These are phyloP conservation scores for Wolfiporia cocos DNA, from an alignment of 1,284 basidiomycete genomes.

Conservation along the genomic window DNA sequence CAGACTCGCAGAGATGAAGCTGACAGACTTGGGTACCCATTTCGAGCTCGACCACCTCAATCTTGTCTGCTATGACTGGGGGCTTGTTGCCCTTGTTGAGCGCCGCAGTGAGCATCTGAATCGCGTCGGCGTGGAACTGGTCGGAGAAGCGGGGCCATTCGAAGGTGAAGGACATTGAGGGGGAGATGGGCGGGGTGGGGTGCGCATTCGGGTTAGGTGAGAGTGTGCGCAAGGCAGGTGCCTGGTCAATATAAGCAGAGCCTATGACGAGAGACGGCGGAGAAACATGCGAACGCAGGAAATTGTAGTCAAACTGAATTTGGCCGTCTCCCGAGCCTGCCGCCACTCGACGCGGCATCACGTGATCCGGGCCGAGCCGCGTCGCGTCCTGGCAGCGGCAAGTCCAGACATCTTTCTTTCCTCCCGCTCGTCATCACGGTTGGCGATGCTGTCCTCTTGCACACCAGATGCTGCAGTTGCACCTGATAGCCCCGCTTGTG, in stretches of 20 bases:
- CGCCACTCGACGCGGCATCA: neutral
- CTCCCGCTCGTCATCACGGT: too few relatives aligned
- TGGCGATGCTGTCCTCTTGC: too few relatives aligned
- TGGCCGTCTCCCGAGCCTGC: neutral
- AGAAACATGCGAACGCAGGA: conserved; percentile 7
- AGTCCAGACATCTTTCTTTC: too few relatives aligned
- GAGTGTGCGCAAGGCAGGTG: conserved; percentile 2
- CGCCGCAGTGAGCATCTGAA: conserved; percentile 89
- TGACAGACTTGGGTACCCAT: conserved; percentile 91
- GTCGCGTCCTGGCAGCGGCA: neutral
- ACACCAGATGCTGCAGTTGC: too few relatives aligned
- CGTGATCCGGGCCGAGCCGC: neutral
- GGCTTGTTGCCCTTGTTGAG: conserved; percentile 98
- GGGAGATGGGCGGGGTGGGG: neutral
- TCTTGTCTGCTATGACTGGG: conserved; percentile 94
- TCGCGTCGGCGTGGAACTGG: conserved; percentile 91
- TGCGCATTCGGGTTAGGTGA: conserved; percentile 4
- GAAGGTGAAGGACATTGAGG: conserved; percentile 91
- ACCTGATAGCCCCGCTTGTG: too few relatives aligned
- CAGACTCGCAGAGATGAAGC: conserved; percentile 1
- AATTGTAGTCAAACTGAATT: neutral
- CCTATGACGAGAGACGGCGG: conserved; percentile 4
- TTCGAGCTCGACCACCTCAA: conserved; percentile 94
- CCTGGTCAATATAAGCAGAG: neutral
- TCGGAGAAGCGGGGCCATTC: conserved; percentile 97